Conservation (phyloP, 2,329 filamentous ascomycete species). For the Fusarium neocosmosporiellum region DNA sequence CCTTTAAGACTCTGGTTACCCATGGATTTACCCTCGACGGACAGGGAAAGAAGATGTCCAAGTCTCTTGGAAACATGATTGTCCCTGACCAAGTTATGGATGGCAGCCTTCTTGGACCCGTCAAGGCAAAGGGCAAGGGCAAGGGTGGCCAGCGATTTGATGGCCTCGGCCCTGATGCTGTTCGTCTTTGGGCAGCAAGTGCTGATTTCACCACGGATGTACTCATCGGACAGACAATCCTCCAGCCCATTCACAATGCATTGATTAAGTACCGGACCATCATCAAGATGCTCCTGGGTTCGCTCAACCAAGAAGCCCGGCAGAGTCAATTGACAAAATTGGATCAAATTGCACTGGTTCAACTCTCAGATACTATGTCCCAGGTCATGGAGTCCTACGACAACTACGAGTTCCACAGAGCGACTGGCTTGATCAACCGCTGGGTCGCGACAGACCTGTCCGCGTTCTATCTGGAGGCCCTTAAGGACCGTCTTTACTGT, state of each 20-base stretch:
- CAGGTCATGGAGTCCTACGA: conserved; percentile 74
- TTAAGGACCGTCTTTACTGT: conserved; percentile 94
- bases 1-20: conserved; percentile 90
- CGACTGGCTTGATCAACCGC: conserved; percentile 76
- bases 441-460: conserved; percentile 89
- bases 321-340: conserved; percentile 65
- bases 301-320: conserved; percentile 67
- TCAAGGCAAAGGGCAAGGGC: conserved; percentile 70
- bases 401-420: conserved; percentile 86
- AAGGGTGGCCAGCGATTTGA: conserved; percentile 62
- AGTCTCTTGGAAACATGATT: conserved; percentile 91
- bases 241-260: conserved; percentile 79
- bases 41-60: conserved; percentile 97
- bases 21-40: conserved; percentile 95
- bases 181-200: conserved; percentile 91
- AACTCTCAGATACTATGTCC: conserved; percentile 73
- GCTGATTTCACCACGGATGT: conserved; percentile 93
- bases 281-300: conserved; percentile 90
- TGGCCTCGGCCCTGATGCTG: conserved; percentile 83
- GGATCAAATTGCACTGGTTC: conserved; percentile 82
- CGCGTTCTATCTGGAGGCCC: conserved; percentile 91
- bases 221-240: conserved; percentile 79
- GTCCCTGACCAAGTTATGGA: conserved; percentile 86
- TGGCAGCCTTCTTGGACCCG: conserved; percentile 78
- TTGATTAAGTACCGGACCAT: conserved; percentile 90